phyloP scores from a whole-genome alignment of 805 yeast genomes.

The Monosporozyma solicola region DNA sequence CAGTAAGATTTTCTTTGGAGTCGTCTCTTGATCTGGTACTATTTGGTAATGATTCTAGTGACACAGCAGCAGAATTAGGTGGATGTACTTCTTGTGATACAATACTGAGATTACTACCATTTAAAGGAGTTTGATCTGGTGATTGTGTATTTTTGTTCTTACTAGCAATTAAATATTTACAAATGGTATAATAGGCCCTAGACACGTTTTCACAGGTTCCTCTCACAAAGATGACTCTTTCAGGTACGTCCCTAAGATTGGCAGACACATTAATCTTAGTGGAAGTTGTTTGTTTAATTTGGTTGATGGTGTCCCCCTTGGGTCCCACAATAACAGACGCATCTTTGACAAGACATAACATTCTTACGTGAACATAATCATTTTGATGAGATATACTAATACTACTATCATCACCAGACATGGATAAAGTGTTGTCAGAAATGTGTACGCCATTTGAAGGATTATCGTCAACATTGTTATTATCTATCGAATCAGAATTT shows the following conservation, averaged over 20 bases:
- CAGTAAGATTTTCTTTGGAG: not conserved
- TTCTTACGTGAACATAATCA: slow-evolving; percentile 57
- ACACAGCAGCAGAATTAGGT: not conserved
- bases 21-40: not conserved
- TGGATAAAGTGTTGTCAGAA: slow-evolving; percentile 6
- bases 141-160: not conserved
- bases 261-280: slow-evolving; percentile 67
- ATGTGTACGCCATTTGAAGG: slow-evolving; percentile 1
- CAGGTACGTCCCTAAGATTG: slow-evolving; percentile 61
- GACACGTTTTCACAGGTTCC: slow-evolving; percentile 76
- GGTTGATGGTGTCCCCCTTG: slow-evolving; percentile 66
- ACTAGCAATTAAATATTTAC: slow-evolving; percentile 39
- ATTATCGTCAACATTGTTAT: not conserved
- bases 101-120: not conserved
- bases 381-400: not conserved
- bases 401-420: slow-evolving; percentile 2
- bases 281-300: slow-evolving; percentile 51
- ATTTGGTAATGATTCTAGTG: not conserved
- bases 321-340: slow-evolving; percentile 71
- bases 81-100: not conserved
- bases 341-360: slow-evolving; percentile 68
- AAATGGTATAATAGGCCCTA: slow-evolving; percentile 67
- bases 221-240: slow-evolving; percentile 61
- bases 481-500: not conserved
- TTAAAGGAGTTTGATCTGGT: not conserved